Conservation (phyloP, 805 yeast genomes). For the Blastobotrys muscicola region DNA sequence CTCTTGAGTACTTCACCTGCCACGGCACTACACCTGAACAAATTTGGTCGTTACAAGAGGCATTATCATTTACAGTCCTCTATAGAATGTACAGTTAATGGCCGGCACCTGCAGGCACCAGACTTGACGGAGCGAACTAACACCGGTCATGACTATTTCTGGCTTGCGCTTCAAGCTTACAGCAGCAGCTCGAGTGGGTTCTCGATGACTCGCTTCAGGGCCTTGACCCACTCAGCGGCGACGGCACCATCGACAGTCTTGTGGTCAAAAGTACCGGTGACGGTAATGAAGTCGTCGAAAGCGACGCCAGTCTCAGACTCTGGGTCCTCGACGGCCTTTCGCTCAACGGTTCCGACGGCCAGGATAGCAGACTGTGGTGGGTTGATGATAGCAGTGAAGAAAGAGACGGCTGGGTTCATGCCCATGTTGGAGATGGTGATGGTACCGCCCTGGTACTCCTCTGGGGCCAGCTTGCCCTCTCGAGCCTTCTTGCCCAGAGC, state of each 20-base stretch:
- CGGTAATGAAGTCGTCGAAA: conserved; percentile 81
- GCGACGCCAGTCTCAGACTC: conserved; percentile 85
- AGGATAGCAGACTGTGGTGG: conserved; percentile 94
- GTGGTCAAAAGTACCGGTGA: conserved; percentile 97
- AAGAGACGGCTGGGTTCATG: conserved; percentile 88
- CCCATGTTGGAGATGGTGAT: conserved; percentile 98
- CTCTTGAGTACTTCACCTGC: no score
- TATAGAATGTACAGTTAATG: no score
- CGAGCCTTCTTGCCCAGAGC: conserved; percentile 95
- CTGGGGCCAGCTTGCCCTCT: conserved; percentile 84
- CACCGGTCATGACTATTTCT: no score
- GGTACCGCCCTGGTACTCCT: conserved; percentile 99
- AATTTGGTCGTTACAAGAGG: no score
- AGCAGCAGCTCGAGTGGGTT: conserved; percentile 91
- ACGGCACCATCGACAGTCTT: conserved; percentile 95
- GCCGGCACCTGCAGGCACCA: no score
- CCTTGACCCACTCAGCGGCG: conserved; percentile 95
- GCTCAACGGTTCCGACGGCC: conserved; percentile 89
- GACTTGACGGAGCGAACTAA: no score
- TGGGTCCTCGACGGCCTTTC: conserved; percentile 87
- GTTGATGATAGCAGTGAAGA: conserved; percentile 94
- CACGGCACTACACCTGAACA: no score
- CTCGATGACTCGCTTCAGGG: conserved; percentile 82
- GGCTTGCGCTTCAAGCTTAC: conserved; percentile 32
- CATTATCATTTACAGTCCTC: no score